Evolutionary conservation across 805 yeast species (phyloP).

Genomic region (Grigorovia yakushimaensis): DNA sequence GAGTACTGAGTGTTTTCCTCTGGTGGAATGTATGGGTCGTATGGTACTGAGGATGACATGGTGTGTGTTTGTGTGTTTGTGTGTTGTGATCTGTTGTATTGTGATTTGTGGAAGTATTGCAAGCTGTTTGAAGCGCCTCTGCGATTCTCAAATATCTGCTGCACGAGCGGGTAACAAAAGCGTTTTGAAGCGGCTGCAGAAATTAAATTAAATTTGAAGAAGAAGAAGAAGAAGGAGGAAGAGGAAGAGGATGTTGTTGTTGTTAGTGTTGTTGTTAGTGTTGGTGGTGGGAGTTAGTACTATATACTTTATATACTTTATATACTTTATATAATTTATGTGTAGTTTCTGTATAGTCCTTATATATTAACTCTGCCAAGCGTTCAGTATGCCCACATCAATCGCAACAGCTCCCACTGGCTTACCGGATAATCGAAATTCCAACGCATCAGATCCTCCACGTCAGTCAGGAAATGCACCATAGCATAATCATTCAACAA

Average conservation of each 20-base stretch:
- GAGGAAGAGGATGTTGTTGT: no score
- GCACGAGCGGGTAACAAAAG: no score
- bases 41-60: slow-evolving; percentile 75
- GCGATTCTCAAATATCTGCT: neutral
- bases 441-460: neutral
- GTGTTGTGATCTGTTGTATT: neutral
- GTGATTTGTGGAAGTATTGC: neutral
- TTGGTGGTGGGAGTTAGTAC: no score
- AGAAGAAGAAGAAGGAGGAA: no score
- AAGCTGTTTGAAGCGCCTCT: neutral
- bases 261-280: no score
- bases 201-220: no score
- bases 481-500: neutral
- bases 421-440: neutral
- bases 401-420: neutral
- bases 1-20: slow-evolving; percentile 18
- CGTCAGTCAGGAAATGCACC: neutral
- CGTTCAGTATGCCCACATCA: neutral
- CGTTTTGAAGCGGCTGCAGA: no score
- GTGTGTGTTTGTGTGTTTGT: neutral
- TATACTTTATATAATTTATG: no score
- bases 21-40: slow-evolving; percentile 76
- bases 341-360: no score
- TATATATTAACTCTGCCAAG: no score
- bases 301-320: no score